phyloP scores from a whole-genome alignment of 768 basidiomycete species.

The Suillus paluster region DNA sequence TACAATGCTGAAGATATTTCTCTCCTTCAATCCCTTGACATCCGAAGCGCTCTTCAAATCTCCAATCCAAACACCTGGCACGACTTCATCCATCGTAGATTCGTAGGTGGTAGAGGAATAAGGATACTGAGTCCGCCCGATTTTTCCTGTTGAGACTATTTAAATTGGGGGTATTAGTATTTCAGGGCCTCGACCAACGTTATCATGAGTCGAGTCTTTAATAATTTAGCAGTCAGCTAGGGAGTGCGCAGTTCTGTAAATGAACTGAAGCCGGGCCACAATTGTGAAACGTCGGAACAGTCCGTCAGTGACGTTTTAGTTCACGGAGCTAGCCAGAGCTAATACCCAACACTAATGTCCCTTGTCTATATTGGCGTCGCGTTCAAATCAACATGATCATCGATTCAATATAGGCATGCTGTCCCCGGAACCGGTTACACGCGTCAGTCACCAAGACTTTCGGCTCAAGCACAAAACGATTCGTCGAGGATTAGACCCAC shows the following conservation, averaged over 20 bases:
- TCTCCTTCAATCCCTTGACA: slow-evolving; percentile 58
- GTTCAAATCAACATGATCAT: too few relatives aligned
- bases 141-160: slow-evolving; percentile 3
- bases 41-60: slow-evolving; percentile 74
- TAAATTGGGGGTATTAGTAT: slow-evolving; percentile 4
- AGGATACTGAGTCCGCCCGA: background rate
- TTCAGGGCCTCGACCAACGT: background rate
- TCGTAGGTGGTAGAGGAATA: slow-evolving; percentile 28
- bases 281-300: too few relatives aligned
- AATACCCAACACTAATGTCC: too few relatives aligned
- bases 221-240: background rate
- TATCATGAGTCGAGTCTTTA: background rate
- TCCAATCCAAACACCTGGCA: slow-evolving; percentile 85
- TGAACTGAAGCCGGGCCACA: background rate
- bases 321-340: too few relatives aligned
- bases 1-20: slow-evolving; percentile 77
- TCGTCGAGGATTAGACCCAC: too few relatives aligned
- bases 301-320: too few relatives aligned
- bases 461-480: too few relatives aligned
- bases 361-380: too few relatives aligned
- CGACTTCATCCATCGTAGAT: slow-evolving; percentile 72
- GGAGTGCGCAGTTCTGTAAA: background rate
- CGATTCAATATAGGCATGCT: too few relatives aligned
- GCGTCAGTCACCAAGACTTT: too few relatives aligned
- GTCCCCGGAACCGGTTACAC: too few relatives aligned